phyloP scores from a whole-genome alignment of 768 basidiomycete species.

The Russula ochroleuca region DNA sequence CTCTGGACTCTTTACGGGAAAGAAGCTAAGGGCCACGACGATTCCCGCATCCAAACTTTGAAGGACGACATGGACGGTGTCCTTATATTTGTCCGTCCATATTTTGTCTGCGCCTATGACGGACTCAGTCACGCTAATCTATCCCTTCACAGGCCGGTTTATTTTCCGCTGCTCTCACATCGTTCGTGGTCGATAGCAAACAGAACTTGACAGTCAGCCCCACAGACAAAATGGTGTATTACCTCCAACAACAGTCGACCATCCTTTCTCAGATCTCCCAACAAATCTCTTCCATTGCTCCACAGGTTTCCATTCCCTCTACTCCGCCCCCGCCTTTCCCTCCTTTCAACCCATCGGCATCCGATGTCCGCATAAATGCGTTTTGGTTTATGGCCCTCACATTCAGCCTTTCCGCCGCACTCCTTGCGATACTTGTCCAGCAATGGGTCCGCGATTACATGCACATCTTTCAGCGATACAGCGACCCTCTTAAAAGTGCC shows the following conservation, averaged over 20 bases:
- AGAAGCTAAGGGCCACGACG: too few species aligned
- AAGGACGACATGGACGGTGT: conserved; percentile 42
- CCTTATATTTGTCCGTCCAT: conserved; percentile 38
- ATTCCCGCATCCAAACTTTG: conserved; percentile 37
- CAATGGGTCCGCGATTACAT: background rate
- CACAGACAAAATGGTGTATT: background rate
- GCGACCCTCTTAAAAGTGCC: background rate
- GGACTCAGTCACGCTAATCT: background rate
- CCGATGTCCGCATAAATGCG: conserved; percentile 39
- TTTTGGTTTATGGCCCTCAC: conserved; percentile 12
- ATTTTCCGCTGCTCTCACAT: conserved; percentile 15
- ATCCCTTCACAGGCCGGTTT: conserved; percentile 10
- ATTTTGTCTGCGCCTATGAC: background rate
- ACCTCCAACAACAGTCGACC: conserved; percentile 5
- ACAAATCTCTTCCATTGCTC: conserved; percentile 6
- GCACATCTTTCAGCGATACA: background rate
- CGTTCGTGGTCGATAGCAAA: conserved; percentile 11
- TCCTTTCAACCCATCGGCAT: conserved; percentile 29
- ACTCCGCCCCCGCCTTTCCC: background rate
- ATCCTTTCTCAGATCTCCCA: conserved; percentile 14
- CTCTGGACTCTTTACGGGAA: conserved; percentile 39
- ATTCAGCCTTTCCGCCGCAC: conserved; percentile 42
- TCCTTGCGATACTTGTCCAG: conserved; percentile 35
- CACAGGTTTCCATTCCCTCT: background rate
- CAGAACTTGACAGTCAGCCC: background rate